A percentile compares a stretch with the other conserved stretches of the same genome.
These are phyloP conservation scores for Russula brevipes DNA, from an alignment of 768 basidiomycete genomes.

Conservation along the genomic window DNA sequence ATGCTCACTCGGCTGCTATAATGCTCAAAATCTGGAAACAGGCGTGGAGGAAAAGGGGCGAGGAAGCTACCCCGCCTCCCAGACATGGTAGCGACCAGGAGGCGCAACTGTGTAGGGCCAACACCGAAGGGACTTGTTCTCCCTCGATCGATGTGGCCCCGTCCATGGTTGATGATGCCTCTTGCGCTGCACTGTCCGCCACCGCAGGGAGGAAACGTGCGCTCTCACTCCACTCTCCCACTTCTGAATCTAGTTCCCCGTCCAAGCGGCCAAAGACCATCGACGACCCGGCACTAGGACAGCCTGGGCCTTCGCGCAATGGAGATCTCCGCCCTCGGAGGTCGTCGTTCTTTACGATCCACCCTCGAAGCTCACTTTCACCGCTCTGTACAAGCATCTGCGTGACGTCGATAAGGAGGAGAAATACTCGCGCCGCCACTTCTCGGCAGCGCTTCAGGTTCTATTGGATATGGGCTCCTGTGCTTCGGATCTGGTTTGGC, in stretches of 20 bases:
- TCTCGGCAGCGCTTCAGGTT: constrained; percentile 44
- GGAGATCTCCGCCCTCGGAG: constrained; percentile 35
- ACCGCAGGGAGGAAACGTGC: constrained; percentile 17
- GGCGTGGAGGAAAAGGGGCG: constrained; percentile 41
- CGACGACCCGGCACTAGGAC: background rate
- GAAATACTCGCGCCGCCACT: constrained; percentile 38
- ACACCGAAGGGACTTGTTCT: constrained; percentile 24
- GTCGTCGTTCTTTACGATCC: constrained; percentile 51
- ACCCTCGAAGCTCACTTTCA: constrained; percentile 33
- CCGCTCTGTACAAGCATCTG: constrained; percentile 44
- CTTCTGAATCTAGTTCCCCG: constrained; percentile 5
- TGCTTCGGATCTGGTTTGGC: constrained; percentile 68
- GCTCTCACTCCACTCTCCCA: background rate
- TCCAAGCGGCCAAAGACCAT: constrained; percentile 9
- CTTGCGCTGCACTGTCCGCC: constrained; percentile 19
- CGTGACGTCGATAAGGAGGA: constrained; percentile 42
- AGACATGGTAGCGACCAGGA: constrained; percentile 21
- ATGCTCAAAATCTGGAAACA: constrained; percentile 53
- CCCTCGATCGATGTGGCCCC: constrained; percentile 18
- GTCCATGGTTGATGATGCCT: constrained; percentile 18
- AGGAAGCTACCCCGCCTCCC: constrained; percentile 8
- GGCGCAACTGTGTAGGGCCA: constrained; percentile 14
- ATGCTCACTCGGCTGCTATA: background rate
- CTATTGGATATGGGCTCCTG: constrained; percentile 57
- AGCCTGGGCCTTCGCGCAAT: constrained; percentile 1